Evolutionary conservation across 129 eudicot genomes (phyloP).

Genomic region (Tanacetum coccineum): DNA sequence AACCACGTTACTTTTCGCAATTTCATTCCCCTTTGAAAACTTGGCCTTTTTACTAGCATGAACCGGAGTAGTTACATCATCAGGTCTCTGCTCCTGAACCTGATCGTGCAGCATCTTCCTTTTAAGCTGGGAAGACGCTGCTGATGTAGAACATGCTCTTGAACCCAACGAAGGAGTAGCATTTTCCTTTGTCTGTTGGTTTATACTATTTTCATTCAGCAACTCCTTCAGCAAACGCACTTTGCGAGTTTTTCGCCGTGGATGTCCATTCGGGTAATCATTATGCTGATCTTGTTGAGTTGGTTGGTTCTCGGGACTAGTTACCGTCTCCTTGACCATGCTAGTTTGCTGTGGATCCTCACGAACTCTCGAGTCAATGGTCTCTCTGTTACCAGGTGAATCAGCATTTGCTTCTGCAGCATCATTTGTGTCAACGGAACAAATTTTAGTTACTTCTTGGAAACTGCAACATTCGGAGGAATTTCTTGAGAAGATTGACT

Average conservation of each 20-base stretch:
- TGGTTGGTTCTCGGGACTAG: conserved; percentile 11
- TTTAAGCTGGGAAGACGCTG: conserved; percentile 33
- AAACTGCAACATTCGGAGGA: conserved; percentile 2
- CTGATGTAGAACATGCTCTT: conserved; percentile 17
- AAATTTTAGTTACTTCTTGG: not conserved
- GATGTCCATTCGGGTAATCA: conserved; percentile 34
- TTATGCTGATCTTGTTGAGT: conserved; percentile 19
- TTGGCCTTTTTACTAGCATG: conserved; percentile 30
- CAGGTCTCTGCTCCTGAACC: conserved; percentile 11
- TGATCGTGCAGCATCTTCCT: conserved; percentile 39
- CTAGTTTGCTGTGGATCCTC: conserved; percentile 11
- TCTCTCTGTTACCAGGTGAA: conserved; percentile 14
- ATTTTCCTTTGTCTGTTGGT: conserved; percentile 26
- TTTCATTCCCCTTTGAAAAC: conserved; percentile 21
- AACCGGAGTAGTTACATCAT: conserved; percentile 14
- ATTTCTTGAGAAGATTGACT: conserved; percentile 15
- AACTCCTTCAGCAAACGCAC: conserved; percentile 65
- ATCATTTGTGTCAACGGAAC: conserved; percentile 5
- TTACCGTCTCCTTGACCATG: conserved; percentile 19
- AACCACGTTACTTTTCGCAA: conserved; percentile 18
- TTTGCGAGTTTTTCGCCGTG: conserved; percentile 49
- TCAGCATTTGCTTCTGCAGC: conserved; percentile 13
- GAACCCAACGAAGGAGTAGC: too few relatives aligned
- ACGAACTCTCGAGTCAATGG: conserved; percentile 20
- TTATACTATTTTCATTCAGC: too few relatives aligned